Conservation (phyloP, 495 filamentous ascomycete genomes). For the Penicillium macrosclerotiorum region DNA sequence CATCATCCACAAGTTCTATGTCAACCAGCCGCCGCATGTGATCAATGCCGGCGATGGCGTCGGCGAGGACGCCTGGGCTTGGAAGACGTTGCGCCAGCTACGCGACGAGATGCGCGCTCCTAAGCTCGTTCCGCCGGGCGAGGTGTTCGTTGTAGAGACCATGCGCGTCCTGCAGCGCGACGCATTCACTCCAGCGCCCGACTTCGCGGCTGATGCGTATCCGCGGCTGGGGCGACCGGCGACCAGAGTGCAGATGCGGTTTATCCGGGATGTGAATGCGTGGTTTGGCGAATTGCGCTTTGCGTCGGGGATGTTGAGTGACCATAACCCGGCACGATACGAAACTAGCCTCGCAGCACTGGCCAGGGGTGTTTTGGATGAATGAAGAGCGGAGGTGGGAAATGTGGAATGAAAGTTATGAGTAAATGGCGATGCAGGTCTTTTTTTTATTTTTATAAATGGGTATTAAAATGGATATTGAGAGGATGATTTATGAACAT, state of each 20-base stretch:
- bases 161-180: conserved; percentile 58
- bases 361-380: conserved; percentile 51
- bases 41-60: conserved; percentile 45
- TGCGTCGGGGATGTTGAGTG: conserved; percentile 68
- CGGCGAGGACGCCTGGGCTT: conserved; percentile 70
- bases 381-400: too few relatives aligned
- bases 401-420: too few relatives aligned
- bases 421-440: too few relatives aligned
- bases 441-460: too few relatives aligned
- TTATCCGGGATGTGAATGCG: conserved; percentile 63
- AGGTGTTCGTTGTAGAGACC: conserved; percentile 71
- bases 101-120: conserved; percentile 65
- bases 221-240: conserved; percentile 58
- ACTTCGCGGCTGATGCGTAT: conserved; percentile 29
- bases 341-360: conserved; percentile 60
- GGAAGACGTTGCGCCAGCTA: conserved; percentile 62
- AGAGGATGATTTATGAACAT: conserved; percentile 4
- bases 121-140: conserved; percentile 73
- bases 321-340: conserved; percentile 75
- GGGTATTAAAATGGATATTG: not conserved
- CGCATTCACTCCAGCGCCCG: conserved; percentile 44
- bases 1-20: conserved; percentile 47
- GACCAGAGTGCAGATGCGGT: conserved; percentile 62
- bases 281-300: conserved; percentile 70
- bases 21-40: conserved; percentile 42